Evolutionary conservation across 2,329 filamentous ascomycete genomes (phyloP).

Genomic region (Stromatinia cepivora): DNA sequence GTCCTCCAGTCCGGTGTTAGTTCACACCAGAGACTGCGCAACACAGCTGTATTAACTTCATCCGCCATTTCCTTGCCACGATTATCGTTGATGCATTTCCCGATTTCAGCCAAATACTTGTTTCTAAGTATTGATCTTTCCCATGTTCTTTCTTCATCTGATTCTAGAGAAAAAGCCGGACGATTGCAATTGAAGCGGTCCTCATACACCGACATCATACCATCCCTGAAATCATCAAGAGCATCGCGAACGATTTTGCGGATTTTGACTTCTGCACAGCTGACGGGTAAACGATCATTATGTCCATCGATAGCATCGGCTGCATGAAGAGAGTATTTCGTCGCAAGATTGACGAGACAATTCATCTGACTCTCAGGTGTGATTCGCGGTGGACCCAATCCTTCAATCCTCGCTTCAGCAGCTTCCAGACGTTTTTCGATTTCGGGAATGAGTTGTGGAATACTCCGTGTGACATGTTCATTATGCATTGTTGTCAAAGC

Average conservation of each 20-base stretch:
- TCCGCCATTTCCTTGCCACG: slow-evolving; percentile 1
- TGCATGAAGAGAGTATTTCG: background rate
- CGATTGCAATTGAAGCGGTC: background rate
- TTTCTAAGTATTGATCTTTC: background rate
- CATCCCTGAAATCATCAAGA: background rate
- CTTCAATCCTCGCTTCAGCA: background rate
- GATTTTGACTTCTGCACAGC: background rate
- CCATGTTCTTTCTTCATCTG: background rate
- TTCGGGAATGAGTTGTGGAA: slow-evolving; percentile 21
- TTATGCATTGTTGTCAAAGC: slow-evolving; percentile 18
- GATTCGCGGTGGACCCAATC: background rate
- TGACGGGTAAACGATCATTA: background rate
- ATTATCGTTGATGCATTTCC: background rate
- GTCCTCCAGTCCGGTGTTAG: background rate
- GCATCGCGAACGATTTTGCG: slow-evolving; percentile 11
- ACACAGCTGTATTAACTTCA: background rate
- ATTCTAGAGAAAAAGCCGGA: background rate
- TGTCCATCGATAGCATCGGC: slow-evolving; percentile 10
- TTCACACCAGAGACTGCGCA: slow-evolving; percentile 12
- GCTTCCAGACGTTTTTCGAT: background rate
- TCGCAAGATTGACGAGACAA: background rate
- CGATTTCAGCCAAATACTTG: background rate
- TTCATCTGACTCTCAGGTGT: background rate
- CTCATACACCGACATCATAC: background rate
- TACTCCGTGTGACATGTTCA: slow-evolving; percentile 18